Evolutionary conservation across 257 asterid genomes (phyloP).

Genomic region (Primulina huaijiensis): DNA sequence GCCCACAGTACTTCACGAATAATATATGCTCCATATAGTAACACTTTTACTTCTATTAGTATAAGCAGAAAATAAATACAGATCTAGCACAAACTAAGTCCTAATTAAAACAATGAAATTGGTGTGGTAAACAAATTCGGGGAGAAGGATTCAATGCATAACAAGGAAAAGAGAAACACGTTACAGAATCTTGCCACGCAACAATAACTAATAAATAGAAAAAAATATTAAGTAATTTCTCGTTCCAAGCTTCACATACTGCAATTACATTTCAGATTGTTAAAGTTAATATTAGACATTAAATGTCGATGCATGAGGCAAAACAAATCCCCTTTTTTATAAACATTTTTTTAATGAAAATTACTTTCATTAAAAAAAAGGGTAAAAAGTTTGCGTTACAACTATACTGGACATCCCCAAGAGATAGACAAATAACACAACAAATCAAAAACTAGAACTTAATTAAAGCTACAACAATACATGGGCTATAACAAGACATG

Average conservation of each 20-base stretch:
- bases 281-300: conserved; percentile 8
- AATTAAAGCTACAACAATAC: no score
- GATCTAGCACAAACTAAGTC: conserved; percentile 4
- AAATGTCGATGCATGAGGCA: background rate
- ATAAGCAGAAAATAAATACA: background rate
- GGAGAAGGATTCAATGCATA: conserved; percentile 14
- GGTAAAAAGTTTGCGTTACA: no score
- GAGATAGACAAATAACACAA: no score
- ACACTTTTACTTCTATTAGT: conserved; percentile 1
- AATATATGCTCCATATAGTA: conserved; percentile 12
- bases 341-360: no score
- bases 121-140: background rate
- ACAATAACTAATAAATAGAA: background rate
- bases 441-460: no score
- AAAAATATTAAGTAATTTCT: background rate
- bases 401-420: no score
- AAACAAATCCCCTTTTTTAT: no score
- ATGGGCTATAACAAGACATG: no score
- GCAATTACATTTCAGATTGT: background rate
- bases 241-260: background rate
- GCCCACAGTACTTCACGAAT: conserved; percentile 11
- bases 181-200: background rate
- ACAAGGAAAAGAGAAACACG: background rate
- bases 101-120: conserved; percentile 13
- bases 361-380: no score